A percentile compares a stretch with the other conserved stretches of the same genome.
Conservation (phyloP, 2,329 filamentous ascomycete species). For the Coniella lustricola region DNA sequence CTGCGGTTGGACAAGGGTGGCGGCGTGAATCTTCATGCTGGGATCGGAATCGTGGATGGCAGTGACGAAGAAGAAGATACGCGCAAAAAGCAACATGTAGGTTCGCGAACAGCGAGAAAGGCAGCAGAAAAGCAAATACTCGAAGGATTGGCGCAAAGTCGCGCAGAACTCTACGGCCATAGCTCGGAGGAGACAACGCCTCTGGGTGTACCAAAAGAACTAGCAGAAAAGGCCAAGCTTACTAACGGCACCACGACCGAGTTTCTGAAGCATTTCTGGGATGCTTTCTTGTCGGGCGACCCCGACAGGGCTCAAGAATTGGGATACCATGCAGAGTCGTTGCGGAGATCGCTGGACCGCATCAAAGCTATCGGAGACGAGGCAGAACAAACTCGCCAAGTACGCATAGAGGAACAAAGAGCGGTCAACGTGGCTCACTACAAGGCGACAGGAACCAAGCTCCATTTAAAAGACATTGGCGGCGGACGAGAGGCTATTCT, state of each 20-base stretch:
- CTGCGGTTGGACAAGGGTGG: constrained; percentile 41
- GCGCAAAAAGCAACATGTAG: constrained; percentile 47
- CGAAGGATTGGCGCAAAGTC: constrained; percentile 54
- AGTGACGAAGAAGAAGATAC: constrained; percentile 60
- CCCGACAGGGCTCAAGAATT: constrained; percentile 73
- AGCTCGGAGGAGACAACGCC: constrained; percentile 39
- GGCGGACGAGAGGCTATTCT: constrained; percentile 73
- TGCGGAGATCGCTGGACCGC: constrained; percentile 68
- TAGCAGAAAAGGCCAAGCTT: constrained; percentile 52
- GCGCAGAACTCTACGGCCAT: constrained; percentile 50
- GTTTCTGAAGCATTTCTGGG: constrained; percentile 97
- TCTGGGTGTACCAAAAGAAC: constrained; percentile 49
- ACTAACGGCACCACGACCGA: constrained; percentile 92
- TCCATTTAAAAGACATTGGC: constrained; percentile 61
- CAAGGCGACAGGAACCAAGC: constrained; percentile 66
- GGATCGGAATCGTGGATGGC: constrained; percentile 63
- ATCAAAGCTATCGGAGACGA: constrained; percentile 74
- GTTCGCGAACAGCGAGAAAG: constrained; percentile 59
- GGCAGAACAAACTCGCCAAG: constrained; percentile 67
- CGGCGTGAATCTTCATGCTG: constrained; percentile 53
- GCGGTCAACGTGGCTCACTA: constrained; percentile 64
- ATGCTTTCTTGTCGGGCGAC: constrained; percentile 82
- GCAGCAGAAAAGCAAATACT: constrained; percentile 61
- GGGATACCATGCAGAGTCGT: constrained; percentile 72
- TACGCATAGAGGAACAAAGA: constrained; percentile 59